Conservation (phyloP, 2,329 filamentous ascomycete species). For the Penicillium janthinellum region DNA sequence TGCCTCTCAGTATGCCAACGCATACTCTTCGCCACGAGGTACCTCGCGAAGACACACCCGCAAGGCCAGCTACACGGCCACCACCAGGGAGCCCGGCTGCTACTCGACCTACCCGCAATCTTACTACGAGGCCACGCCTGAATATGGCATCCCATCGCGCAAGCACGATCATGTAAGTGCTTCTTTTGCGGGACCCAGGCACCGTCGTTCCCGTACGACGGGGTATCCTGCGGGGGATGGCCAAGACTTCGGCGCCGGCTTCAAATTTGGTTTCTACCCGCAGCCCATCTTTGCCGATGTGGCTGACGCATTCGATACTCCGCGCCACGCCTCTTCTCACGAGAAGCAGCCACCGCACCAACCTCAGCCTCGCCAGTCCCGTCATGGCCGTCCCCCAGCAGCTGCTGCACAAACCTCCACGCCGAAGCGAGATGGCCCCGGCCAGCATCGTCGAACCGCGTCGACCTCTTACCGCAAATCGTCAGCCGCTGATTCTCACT, state of each 20-base stretch:
- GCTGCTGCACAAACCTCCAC: conserved; percentile 10
- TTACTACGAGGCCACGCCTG: conserved; percentile 50
- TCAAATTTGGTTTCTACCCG: conserved; percentile 17
- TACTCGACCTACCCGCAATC: conserved; percentile 50
- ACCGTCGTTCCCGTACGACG: conserved; percentile 54
- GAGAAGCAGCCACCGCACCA: background rate
- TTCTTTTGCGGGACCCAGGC: conserved; percentile 48
- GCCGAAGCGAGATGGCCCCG: conserved; percentile 26
- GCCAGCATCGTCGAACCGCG: conserved; percentile 28
- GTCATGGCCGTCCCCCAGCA: conserved; percentile 26
- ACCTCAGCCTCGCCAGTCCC: conserved; percentile 33
- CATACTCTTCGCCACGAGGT: conserved; percentile 49
- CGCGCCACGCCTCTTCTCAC: conserved; percentile 50
- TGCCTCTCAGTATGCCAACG: conserved; percentile 56
- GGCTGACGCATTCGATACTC: conserved; percentile 55
- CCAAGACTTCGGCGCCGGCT: conserved; percentile 31
- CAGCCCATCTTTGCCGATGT: conserved; percentile 60
- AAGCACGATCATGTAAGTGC: conserved; percentile 69
- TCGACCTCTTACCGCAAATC: conserved; percentile 44
- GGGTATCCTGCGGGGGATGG: conserved; percentile 35
- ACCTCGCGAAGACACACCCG: conserved; percentile 56
- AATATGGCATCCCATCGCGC: conserved; percentile 56
- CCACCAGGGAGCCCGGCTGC: conserved; percentile 46
- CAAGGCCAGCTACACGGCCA: conserved; percentile 58
- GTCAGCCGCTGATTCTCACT: conserved; percentile 54